Evolutionary conservation across 2,329 filamentous ascomycete genomes (phyloP), one percentile per base, ranked within the genome.

Genomic region (Hymenoscyphus salicellus): DNA sequence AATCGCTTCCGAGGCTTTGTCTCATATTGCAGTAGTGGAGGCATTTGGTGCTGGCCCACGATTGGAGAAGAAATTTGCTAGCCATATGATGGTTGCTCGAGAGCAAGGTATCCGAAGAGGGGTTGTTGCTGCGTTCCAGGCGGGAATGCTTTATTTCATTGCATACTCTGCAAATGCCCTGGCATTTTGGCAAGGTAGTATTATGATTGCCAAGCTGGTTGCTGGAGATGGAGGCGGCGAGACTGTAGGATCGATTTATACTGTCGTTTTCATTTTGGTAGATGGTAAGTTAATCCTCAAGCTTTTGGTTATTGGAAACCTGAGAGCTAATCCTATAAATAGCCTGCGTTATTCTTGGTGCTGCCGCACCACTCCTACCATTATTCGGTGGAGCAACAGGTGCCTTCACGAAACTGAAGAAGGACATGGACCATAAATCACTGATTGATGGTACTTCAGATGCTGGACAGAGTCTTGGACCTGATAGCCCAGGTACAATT

Each of bases 331-430:
- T 38, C 7, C 6, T 33, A 17, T 20, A 3, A 26, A 33, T 58
- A 58, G 55, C 55, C 14, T 58, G 55, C 85, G 10, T 84, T 89
- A 57, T 81, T 89, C 41, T 79, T 89, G 28, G 86, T 32, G 82
- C 83, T 61, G 84, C 89, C 59, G 86, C 86, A 0, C 87, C 87
- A 0, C 82, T 89, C 57, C 76, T 90, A 17, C 85, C 86, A 17
- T 82, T 87, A 14, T 83, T 89, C 36, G 83, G 83, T 1, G 79
- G 82, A 41, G 86, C 86, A 0, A 80, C 84, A 1, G 80, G 84
- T 2, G 77, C 87, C 0, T 90, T 84, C 68, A 76, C 82, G 62
- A 85, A 86, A 59, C 76, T 91, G 5, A 46, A 56, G 6, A 58
- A 61, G 30, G 66, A 66, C 26, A 70, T 72, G 32, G 61, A 71